These are phyloP conservation scores for Rhizophora apiculata DNA, from an alignment of 345 rosid species.

Conservation along the genomic window DNA sequence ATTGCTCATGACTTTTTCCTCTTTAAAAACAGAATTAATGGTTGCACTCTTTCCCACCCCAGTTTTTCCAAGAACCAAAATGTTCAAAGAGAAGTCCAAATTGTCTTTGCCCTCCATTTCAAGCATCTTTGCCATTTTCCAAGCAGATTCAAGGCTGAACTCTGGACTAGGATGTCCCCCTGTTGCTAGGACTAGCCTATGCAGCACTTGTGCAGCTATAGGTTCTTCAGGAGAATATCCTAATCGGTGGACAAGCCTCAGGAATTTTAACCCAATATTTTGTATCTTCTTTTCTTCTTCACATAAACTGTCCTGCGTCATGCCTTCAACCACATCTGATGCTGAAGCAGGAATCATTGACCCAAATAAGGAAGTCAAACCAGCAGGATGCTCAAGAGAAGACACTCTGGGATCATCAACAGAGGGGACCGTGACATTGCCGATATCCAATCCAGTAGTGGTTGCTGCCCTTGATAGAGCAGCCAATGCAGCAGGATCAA, in stretches of 20 bases:
- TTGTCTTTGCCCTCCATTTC: slow-evolving; percentile 39
- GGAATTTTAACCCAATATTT: slow-evolving; percentile 48
- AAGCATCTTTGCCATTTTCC: slow-evolving; percentile 35
- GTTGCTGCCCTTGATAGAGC: slow-evolving; percentile 33
- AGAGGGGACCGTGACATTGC: slow-evolving; percentile 14
- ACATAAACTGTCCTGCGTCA: slow-evolving; percentile 21
- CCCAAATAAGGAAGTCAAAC: slow-evolving; percentile 23
- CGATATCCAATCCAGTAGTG: slow-evolving; percentile 19
- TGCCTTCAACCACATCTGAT: slow-evolving; percentile 10
- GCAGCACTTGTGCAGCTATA: slow-evolving; percentile 41
- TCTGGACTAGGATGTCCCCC: slow-evolving; percentile 26
- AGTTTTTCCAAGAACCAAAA: slow-evolving; percentile 72
- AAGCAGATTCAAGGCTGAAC: slow-evolving; percentile 32
- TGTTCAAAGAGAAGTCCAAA: slow-evolving; percentile 50
- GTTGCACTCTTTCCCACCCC: slow-evolving; percentile 92
- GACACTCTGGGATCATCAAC: slow-evolving; percentile 21
- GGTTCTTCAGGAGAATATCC: slow-evolving; percentile 44
- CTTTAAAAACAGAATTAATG: slow-evolving; percentile 61
- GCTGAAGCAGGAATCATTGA: slow-evolving; percentile 9
- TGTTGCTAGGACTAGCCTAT: slow-evolving; percentile 27
- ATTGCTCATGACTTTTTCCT: slow-evolving; percentile 40
- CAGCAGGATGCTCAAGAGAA: slow-evolving; percentile 16
- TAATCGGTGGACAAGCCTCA: slow-evolving; percentile 47
- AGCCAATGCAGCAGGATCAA: slow-evolving; percentile 32
- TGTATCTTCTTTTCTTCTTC: slow-evolving; percentile 49